phyloP scores from a whole-genome alignment of 495 filamentous ascomycete species.

The Hamigera avellanea region DNA sequence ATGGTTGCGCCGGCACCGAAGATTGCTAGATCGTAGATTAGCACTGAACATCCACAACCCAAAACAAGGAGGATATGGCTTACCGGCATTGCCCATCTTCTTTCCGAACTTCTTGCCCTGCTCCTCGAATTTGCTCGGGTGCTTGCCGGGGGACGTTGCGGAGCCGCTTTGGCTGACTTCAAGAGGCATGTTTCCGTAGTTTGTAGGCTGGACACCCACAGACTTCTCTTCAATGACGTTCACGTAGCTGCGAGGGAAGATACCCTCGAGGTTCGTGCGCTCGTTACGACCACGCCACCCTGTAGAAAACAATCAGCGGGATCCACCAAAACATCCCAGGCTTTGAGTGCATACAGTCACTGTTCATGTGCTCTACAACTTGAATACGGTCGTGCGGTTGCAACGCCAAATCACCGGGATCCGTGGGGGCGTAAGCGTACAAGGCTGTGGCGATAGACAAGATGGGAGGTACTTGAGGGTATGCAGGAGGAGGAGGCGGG shows the following conservation, averaged over 20 bases:
- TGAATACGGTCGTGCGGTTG: slow-evolving; percentile 63
- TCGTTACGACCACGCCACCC: slow-evolving; percentile 76
- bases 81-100: slow-evolving; percentile 46
- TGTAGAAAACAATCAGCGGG: slow-evolving; percentile 15
- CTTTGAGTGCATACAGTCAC: slow-evolving; percentile 64
- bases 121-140: slow-evolving; percentile 36
- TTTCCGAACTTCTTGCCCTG: slow-evolving; percentile 47
- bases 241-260: slow-evolving; percentile 89
- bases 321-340: neutral
- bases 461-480: slow-evolving; percentile 43
- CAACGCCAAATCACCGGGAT: slow-evolving; percentile 69
- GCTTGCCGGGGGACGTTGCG: slow-evolving; percentile 11
- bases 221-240: slow-evolving; percentile 40
- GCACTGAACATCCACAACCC: too few relatives aligned
- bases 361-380: slow-evolving; percentile 84
- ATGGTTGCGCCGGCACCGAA: slow-evolving; percentile 84
- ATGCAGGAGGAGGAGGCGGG: slow-evolving; percentile 42
- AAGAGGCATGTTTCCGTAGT: slow-evolving; percentile 42
- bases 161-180: slow-evolving; percentile 37
- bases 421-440: slow-evolving; percentile 68
- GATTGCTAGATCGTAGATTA: slow-evolving; percentile 31
- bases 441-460: slow-evolving; percentile 67
- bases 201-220: slow-evolving; percentile 20
- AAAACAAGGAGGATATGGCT: too few relatives aligned
- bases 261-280: slow-evolving; percentile 70